Percentiles rank a stretch among this genome's conserved stretches.
phyloP scores from a whole-genome alignment of 768 basidiomycete species.

The Lepiota venenata region DNA sequence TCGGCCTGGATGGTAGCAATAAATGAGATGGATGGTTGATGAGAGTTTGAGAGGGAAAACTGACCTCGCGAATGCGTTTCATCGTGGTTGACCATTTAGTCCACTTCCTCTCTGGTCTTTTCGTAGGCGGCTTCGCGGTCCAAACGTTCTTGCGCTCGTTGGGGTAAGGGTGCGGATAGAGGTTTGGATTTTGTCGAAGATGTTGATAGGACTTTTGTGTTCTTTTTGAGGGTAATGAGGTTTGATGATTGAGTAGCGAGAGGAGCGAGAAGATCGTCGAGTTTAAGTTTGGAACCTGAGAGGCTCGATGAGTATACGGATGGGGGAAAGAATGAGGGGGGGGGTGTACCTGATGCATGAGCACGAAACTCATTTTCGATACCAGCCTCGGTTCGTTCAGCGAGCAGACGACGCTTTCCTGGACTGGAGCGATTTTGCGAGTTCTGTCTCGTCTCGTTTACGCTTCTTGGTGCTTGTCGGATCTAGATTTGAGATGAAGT shows the following conservation, averaged over 20 bases:
- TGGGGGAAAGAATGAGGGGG: slow-evolving; percentile 6
- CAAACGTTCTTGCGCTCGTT: slow-evolving; percentile 82
- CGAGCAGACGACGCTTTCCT: slow-evolving; percentile 60
- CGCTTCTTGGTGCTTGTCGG: slow-evolving; percentile 57
- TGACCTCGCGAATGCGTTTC: slow-evolving; percentile 85
- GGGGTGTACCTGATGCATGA: slow-evolving; percentile 40
- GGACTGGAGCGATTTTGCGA: slow-evolving; percentile 20
- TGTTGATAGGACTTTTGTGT: slow-evolving; percentile 55
- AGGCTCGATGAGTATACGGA: slow-evolving; percentile 2
- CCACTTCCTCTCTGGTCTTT: slow-evolving; percentile 86
- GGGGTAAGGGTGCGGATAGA: slow-evolving; percentile 81
- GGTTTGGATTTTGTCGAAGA: slow-evolving; percentile 52
- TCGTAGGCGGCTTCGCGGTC: slow-evolving; percentile 95
- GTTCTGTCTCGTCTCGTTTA: slow-evolving; percentile 43
- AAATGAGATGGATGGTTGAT: slow-evolving; percentile 6
- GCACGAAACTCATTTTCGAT: slow-evolving; percentile 80
- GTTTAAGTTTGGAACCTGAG: slow-evolving; percentile 52
- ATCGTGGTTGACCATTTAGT: slow-evolving; percentile 94
- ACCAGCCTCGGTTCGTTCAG: slow-evolving; percentile 76
- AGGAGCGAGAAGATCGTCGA: slow-evolving; percentile 77
- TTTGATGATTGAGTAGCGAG: slow-evolving; percentile 61
- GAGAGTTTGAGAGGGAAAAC: slow-evolving; percentile 10
- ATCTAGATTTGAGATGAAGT: slow-evolving; percentile 69
- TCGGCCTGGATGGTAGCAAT: slow-evolving; percentile 61
- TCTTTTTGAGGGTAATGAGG: slow-evolving; percentile 64